Percentiles rank a stretch among this genome's conserved stretches.
Evolutionary conservation across 177 flowering plant species (phyloP).

Genomic region (Vitis hybrid): DNA sequence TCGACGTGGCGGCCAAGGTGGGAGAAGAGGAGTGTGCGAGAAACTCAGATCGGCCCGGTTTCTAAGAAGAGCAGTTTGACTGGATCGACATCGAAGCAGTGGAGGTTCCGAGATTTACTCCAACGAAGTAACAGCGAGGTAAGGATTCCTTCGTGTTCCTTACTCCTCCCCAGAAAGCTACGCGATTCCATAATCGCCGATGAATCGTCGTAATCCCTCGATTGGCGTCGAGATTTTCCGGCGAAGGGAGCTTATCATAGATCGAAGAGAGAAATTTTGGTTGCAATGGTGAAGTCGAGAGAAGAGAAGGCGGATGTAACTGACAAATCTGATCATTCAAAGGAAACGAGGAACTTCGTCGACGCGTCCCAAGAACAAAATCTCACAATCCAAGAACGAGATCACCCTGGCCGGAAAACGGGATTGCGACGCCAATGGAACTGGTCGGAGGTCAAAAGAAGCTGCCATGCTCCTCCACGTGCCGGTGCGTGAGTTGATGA

Average conservation of each 20-base stretch:
- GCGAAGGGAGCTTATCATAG: too few species aligned
- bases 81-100: slow-evolving; percentile 51
- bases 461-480: too few species aligned
- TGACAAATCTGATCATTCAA: not conserved
- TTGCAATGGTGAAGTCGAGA: not conserved
- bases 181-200: too few species aligned
- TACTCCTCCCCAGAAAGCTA: slow-evolving; percentile 13
- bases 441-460: too few species aligned
- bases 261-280: too few species aligned
- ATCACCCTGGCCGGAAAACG: too few species aligned
- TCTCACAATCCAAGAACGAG: too few species aligned
- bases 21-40: slow-evolving; percentile 5
- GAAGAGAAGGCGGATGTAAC: slow-evolving; percentile 1
- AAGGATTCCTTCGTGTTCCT: slow-evolving; percentile 45
- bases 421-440: too few species aligned
- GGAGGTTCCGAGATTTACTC: slow-evolving; percentile 47
- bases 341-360: not conserved
- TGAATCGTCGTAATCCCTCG: too few species aligned
- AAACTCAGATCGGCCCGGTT: slow-evolving; percentile 18
- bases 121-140: slow-evolving; percentile 53
- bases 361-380: not conserved
- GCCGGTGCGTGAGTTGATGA: too few species aligned
- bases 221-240: too few species aligned
- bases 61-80: slow-evolving; percentile 65
- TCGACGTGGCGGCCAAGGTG: slow-evolving; percentile 31